Conservation (phyloP, 495 filamentous ascomycete species). For the Talaromyces adpressus region DNA sequence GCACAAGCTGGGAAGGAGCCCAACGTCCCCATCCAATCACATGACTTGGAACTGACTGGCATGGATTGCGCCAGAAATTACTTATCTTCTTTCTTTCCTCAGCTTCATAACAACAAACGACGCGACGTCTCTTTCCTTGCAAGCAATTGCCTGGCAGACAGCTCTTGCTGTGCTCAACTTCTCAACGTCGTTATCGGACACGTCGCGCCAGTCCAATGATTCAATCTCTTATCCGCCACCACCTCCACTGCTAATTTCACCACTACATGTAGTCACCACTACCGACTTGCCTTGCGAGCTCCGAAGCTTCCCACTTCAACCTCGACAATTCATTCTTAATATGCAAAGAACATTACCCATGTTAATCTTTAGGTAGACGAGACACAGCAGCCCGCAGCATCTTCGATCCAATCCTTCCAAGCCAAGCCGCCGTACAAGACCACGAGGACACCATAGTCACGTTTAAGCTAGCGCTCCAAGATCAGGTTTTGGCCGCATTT, state of each 20-base stretch:
- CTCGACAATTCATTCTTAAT: neutral
- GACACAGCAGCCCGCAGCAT: constrained; percentile 4
- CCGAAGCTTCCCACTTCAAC: constrained; percentile 8
- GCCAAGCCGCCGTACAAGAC: constrained; percentile 15
- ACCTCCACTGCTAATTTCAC: constrained; percentile 6
- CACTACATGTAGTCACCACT: neutral
- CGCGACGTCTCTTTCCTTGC: neutral
- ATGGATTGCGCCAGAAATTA: neutral
- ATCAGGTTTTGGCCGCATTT: constrained; percentile 8
- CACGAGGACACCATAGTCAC: constrained; percentile 13
- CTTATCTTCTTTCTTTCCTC: neutral
- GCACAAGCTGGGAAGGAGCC: neutral
- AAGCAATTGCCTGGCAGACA: constrained; percentile 21
- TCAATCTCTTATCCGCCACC: constrained; percentile 1
- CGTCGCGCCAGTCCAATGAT: constrained; percentile 1
- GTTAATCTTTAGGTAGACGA: constrained; percentile 3
- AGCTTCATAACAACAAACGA: neutral
- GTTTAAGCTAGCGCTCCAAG: neutral
- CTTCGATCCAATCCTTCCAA: constrained; percentile 8
- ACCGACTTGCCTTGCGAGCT: neutral
- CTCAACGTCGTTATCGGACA: constrained; percentile 27
- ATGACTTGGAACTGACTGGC: neutral
- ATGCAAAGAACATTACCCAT: neutral
- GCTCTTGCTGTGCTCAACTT: neutral
- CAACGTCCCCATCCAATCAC: neutral